Evolutionary conservation across 768 basidiomycete species (phyloP), one percentile per base, ranked within the genome.

Genomic region (Exidia glandulosa): DNA sequence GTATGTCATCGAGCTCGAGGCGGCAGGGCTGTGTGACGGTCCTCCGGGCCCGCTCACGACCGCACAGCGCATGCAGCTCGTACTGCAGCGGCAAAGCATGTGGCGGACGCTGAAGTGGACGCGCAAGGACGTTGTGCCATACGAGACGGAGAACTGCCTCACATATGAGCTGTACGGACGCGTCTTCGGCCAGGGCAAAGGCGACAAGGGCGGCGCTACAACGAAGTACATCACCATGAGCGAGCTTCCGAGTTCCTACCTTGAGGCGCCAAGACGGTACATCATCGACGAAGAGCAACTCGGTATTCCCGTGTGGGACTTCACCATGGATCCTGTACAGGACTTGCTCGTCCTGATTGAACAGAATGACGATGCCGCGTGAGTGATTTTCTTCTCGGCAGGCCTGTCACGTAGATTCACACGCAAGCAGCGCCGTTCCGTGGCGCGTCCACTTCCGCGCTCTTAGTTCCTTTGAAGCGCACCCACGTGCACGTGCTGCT

Each of bases 321-420:
- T 76, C 37, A 67, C 71, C 10, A 60, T 74, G 7, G 74, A 76
- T 62, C 65, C 61, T 27, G 73, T 72, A 3, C 71, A 75, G 63
- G 63, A 76, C 62, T 67, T 76, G 36, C 45, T 76, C 9, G 67
- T 71, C 25, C 61, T 67, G 3, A 60, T 76, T n/a, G 69, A 72
- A 54, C 23, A 57, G n/a, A 10, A 5, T 6, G 19, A 14, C 19
- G 41, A 45, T 14, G 19, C 41, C 16, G 41, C 41, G 41, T 45
- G 16, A 14, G 41, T 45, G 34, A 7, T 7, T 36, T 36, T 36
- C 34, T 7, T 7, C 16, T 36, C 34, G 34, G 34, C 16, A 7
- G 34, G 7, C 7, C 34, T 7, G 34, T 36, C 7, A 36, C 34
- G 16, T 36, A 16, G 16, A 7, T 36, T 36, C 16, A 36, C 16